phyloP scores from a whole-genome alignment of 441 rosid genomes.

The Dalechampia spathulata region DNA sequence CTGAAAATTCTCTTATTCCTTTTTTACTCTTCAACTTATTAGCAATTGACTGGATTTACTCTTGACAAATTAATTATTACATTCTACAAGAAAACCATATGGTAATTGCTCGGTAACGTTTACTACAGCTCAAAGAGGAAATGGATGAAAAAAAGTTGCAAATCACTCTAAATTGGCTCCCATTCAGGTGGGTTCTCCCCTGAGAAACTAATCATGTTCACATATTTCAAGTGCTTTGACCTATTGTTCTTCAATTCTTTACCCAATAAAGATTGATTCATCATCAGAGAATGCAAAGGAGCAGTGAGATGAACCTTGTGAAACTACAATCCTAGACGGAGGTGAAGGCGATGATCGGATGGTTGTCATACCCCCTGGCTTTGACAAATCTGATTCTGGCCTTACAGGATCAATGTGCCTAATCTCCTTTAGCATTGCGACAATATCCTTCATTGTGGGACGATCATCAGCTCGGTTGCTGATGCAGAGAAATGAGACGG shows the following conservation, averaged over 20 bases:
- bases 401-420: conserved; percentile 40
- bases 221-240: neutral
- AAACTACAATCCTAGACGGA: conserved; percentile 32
- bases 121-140: conserved; percentile 4
- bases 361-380: conserved; percentile 14
- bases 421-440: conserved; percentile 92
- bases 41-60: conserved; percentile 7
- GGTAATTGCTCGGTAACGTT: conserved; percentile 11
- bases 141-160: neutral
- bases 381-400: conserved; percentile 41
- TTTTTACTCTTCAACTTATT: neutral
- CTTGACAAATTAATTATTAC: conserved; percentile 12
- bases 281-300: conserved; percentile 73
- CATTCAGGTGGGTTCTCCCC: conserved; percentile 1
- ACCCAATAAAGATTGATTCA: conserved; percentile 35
- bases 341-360: conserved; percentile 30
- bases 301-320: conserved; percentile 65
- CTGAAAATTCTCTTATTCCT: conserved; percentile 10
- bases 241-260: neutral
- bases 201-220: conserved; percentile 17
- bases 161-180: neutral
- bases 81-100: conserved; percentile 17
- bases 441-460: conserved; percentile 86
- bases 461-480: conserved; percentile 52
- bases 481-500: conserved; percentile 75